Evolutionary conservation across 176 grass and related monocot species (phyloP), one percentile per base, ranked within the genome.

Genomic region (Cocos nucifera): DNA sequence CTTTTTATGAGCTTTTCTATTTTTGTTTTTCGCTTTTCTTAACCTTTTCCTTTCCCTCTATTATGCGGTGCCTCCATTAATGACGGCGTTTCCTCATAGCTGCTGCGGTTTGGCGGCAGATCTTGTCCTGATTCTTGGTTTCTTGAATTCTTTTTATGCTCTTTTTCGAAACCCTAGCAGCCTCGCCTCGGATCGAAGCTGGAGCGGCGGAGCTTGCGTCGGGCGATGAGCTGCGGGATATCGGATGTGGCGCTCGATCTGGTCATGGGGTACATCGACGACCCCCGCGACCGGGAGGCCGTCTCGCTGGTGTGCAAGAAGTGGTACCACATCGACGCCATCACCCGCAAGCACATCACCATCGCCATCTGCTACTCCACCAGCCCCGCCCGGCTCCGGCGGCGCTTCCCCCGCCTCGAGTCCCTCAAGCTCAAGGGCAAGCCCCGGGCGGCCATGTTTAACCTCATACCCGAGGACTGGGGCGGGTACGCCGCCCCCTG

Each of bases 401-500:
- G n/a, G 17, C 26, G 60, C 17, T 62, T 62, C 60, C 60, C 60
- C n/a, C 18, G 18, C 29, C 60, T 62, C 2, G 60, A 62, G 18
- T 62, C 30, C n/a, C 60, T 62, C 29, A 62, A 59, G 23, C 57
- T 59, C 57, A 59, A 59, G 57, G 57, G 57, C 57, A 59, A 59
- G 57, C 57, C 57, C 22, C 57, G 57, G 2, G 57, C 57, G 15
- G 57, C 57, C 23, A 59, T 59, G 57, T 59, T 59, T 25, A 59
- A 59, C 22, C 57, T 59, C 25, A 59, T 59, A 24, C 57, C 25
- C 25, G 57, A 59, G 57, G 57, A 28, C 22, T 59, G 57, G 57
- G 57, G 57, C 15, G 57, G 57, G 12, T 59, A 59, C 23, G 57
- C 35, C 10, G 9, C 35, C 35, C 90, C 90, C 5, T 95, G 90